phyloP scores from a whole-genome alignment of 2,329 filamentous ascomycete genomes.

The Ophiognomonia clavigignenti-juglandacearum region DNA sequence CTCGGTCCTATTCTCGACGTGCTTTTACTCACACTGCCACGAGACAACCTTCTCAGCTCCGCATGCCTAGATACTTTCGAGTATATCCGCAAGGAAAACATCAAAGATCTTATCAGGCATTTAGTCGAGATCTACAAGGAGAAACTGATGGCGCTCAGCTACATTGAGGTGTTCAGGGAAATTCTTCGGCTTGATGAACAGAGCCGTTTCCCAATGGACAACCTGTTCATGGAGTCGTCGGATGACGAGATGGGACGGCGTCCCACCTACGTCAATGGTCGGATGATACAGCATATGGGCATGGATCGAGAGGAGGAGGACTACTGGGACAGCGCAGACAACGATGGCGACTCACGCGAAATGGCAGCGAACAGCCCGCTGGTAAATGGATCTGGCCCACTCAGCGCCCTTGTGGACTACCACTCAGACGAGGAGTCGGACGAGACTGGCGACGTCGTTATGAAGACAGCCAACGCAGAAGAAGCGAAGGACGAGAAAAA shows the following conservation, averaged over 20 bases:
- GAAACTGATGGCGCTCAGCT: conserved; percentile 68
- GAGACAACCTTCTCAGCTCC: conserved; percentile 90
- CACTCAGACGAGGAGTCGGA: conserved; percentile 59
- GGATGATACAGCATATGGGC: conserved; percentile 63
- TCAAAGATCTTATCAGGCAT: conserved; percentile 78
- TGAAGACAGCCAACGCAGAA: conserved; percentile 23
- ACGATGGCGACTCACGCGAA: conserved; percentile 66
- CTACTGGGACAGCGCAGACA: conserved; percentile 88
- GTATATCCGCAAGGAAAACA: conserved; percentile 75
- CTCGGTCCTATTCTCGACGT: conserved; percentile 83
- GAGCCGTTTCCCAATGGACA: conserved; percentile 62
- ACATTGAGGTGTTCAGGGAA: conserved; percentile 78
- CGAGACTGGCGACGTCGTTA: conserved; percentile 50
- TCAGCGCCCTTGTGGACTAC: conserved; percentile 47
- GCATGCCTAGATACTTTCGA: conserved; percentile 93
- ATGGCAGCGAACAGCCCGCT: conserved; percentile 29
- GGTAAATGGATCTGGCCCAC: conserved; percentile 59
- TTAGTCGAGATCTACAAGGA: conserved; percentile 81
- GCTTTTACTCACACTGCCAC: conserved; percentile 77
- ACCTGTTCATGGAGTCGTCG: conserved; percentile 62
- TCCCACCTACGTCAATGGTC: conserved; percentile 36
- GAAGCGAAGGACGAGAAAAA: conserved; percentile 17
- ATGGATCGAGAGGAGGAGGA: conserved; percentile 84
- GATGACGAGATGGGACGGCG: conserved; percentile 52
- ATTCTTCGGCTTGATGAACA: conserved; percentile 76